A percentile compares a stretch with the other conserved stretches of the same genome.
These are phyloP conservation scores for Aureobasidium pullulans DNA, from an alignment of 2,329 filamentous ascomycete genomes.

Conservation along the genomic window DNA sequence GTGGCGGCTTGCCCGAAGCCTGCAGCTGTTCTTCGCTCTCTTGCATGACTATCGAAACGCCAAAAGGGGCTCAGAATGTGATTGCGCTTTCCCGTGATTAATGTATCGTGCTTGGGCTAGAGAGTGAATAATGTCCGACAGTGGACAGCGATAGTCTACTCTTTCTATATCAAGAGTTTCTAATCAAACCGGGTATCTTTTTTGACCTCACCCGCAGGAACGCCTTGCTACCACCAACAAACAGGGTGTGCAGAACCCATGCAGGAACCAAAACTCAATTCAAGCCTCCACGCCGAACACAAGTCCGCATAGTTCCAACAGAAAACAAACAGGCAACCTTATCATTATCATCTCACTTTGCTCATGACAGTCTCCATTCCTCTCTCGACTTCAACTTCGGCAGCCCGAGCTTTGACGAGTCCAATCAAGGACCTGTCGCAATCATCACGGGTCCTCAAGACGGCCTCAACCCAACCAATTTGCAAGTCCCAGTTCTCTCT, in stretches of 20 bases:
- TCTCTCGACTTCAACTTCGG: slow-evolving; percentile 71
- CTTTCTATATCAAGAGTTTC: not conserved
- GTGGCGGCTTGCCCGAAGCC: not conserved
- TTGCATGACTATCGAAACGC: not conserved
- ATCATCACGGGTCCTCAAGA: slow-evolving; percentile 79
- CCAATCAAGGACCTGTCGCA: slow-evolving; percentile 89
- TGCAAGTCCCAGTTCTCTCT: slow-evolving; percentile 85
- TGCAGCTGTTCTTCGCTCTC: not conserved
- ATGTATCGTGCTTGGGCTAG: slow-evolving; percentile 1
- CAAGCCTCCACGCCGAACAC: not conserved
- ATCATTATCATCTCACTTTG: slow-evolving; percentile 60
- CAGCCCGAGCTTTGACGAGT: slow-evolving; percentile 79
- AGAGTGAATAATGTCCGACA: not conserved
- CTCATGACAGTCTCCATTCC: slow-evolving; percentile 91
- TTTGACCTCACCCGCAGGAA: not conserved
- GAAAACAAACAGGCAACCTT: not conserved
- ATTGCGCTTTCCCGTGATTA: not conserved
- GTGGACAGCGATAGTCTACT: not conserved
- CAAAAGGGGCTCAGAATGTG: not conserved
- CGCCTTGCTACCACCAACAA: slow-evolving; percentile 7
- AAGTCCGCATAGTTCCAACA: not conserved
- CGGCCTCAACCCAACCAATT: slow-evolving; percentile 91
- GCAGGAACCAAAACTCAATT: slow-evolving; percentile 11
- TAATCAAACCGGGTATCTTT: slow-evolving; percentile 12
- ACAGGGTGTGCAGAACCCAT: slow-evolving; percentile 4